phyloP scores from a whole-genome alignment of 495 filamentous ascomycete genomes.

The Achaetomiella virescens region DNA sequence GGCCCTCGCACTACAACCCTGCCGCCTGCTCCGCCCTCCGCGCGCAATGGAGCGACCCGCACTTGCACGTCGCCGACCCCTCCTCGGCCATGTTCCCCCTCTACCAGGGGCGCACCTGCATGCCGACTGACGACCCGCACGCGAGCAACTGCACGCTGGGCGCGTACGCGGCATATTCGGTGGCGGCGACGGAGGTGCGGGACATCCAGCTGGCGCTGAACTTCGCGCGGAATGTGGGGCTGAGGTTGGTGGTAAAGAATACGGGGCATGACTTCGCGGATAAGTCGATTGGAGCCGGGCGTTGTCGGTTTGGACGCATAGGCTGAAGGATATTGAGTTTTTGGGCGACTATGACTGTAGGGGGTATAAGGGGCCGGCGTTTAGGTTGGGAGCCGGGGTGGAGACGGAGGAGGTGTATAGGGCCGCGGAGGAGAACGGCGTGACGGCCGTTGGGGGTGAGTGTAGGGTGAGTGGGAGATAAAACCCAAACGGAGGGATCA shows the following conservation, averaged over 20 bases:
- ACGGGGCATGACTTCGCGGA: constrained; percentile 59
- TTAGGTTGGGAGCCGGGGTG: constrained; percentile 45
- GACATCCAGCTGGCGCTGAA: constrained; percentile 57
- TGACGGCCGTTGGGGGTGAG: constrained; percentile 46
- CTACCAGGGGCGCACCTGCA: constrained; percentile 42
- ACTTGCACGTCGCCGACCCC: constrained; percentile 35
- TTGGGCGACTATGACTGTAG: constrained; percentile 33
- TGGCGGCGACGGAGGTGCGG: constrained; percentile 50
- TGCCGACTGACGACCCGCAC: constrained; percentile 42
- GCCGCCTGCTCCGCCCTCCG: constrained; percentile 36
- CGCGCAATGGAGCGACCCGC: constrained; percentile 26
- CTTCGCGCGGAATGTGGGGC: constrained; percentile 52
- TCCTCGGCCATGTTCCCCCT: constrained; percentile 46
- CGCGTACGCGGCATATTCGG: constrained; percentile 52
- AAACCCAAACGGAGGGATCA: not conserved
- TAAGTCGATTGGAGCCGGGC: constrained; percentile 46
- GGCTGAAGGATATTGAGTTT: constrained; percentile 47
- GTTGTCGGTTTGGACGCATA: constrained; percentile 58
- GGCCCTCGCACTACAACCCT: constrained; percentile 42
- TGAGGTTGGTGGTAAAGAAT: constrained; percentile 59
- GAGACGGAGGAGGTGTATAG: constrained; percentile 41
- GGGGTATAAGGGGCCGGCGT: constrained; percentile 38
- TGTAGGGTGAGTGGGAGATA: constrained; percentile 33
- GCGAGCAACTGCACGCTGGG: constrained; percentile 50
- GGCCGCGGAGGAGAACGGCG: constrained; percentile 33